Percentiles rank a stretch among this genome's conserved stretches.
These are phyloP conservation scores for Aspergillus wentii DNA, from an alignment of 495 filamentous ascomycete genomes.

Conservation along the genomic window DNA sequence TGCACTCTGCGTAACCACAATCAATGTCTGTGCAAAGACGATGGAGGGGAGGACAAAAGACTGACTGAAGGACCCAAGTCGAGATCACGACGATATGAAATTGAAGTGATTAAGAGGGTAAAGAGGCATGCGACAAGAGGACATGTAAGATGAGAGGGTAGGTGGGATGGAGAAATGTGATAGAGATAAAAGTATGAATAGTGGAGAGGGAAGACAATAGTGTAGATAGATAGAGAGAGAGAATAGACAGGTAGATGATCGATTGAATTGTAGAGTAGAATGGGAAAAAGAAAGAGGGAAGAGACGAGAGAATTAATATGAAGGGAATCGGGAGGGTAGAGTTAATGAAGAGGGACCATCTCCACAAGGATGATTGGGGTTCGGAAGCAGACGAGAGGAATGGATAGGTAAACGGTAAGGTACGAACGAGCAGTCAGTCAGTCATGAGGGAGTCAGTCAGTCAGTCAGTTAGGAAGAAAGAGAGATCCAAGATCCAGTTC, in stretches of 20 bases:
- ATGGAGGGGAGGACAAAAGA: slow-evolving; percentile 1
- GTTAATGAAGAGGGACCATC: slow-evolving; percentile 8
- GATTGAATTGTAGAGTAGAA: background rate
- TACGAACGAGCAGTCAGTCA: no score
- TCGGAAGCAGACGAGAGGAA: slow-evolving; percentile 3
- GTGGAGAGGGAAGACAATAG: background rate
- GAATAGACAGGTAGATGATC: background rate
- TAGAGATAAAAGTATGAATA: background rate
- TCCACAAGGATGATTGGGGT: slow-evolving; percentile 3
- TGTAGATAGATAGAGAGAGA: background rate
- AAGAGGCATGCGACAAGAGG: background rate
- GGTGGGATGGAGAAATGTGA: slow-evolving; percentile 3
- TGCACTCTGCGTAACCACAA: no score
- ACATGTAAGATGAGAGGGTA: background rate
- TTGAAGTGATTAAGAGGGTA: no score
- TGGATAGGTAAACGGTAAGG: no score
- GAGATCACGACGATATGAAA: background rate
- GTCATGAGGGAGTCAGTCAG: no score
- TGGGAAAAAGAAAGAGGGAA: slow-evolving; percentile 9
- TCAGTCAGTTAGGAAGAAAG: no score
- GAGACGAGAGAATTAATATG: slow-evolving; percentile 3
- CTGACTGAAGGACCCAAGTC: slow-evolving; percentile 6
- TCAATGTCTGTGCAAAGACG: no score
- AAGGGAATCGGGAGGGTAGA: slow-evolving; percentile 1
- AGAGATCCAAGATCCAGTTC: no score